These are phyloP conservation scores for Elaeis oleifera DNA, from an alignment of 202 grass and related monocot species.

Conservation along the genomic window DNA sequence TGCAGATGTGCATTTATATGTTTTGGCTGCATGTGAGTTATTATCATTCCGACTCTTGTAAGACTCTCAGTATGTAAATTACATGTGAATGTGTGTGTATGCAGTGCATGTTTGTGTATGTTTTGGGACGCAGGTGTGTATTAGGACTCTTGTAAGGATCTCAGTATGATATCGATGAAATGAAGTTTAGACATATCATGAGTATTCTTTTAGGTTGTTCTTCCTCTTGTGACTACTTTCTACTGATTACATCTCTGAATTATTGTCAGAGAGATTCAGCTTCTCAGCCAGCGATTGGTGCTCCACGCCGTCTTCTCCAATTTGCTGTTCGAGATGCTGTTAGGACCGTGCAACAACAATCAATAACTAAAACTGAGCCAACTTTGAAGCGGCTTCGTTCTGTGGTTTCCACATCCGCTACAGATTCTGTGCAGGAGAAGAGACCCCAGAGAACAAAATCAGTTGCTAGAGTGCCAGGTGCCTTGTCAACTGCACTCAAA, in stretches of 20 bases:
- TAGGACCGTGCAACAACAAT: constrained; percentile 60
- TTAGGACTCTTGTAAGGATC: no score
- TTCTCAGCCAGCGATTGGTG: constrained; percentile 44
- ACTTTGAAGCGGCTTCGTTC: constrained; percentile 59
- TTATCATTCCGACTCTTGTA: no score
- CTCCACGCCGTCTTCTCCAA: constrained; percentile 69
- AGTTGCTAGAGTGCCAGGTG: constrained; percentile 42
- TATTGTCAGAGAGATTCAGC: constrained; percentile 39
- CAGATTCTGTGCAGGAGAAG: constrained; percentile 37
- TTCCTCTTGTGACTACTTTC: background rate
- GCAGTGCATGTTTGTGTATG: no score
- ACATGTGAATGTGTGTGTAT: no score
- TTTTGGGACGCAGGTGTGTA: no score
- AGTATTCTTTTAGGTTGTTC: no score
- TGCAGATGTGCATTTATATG: no score
- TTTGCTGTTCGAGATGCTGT: constrained; percentile 92
- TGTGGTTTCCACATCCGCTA: constrained; percentile 51
- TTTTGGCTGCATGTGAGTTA: no score
- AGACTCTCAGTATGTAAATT: no score
- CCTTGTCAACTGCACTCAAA: constrained; percentile 57
- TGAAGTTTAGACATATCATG: no score
- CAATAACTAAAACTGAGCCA: constrained; percentile 34
- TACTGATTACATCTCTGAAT: constrained; percentile 6
- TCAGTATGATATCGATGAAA: no score
- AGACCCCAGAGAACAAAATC: constrained; percentile 49